These are phyloP conservation scores for Vaccinium corymbosum DNA, from an alignment of 148 eudicot genomes.

Conservation along the genomic window DNA sequence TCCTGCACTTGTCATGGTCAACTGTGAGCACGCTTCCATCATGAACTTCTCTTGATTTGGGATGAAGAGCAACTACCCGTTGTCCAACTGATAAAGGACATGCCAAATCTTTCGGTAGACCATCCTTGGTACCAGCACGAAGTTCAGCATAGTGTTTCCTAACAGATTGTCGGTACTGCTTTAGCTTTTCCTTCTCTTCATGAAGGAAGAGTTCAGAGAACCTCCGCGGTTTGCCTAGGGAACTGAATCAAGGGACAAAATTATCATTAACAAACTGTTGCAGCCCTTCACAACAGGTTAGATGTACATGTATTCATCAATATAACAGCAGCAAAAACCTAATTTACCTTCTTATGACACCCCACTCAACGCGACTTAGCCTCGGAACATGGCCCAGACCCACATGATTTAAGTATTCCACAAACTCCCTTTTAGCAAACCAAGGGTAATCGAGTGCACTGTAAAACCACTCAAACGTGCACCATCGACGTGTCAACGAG, in stretches of 20 bases:
- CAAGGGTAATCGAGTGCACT: conserved; percentile 97
- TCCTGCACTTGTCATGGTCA: conserved; percentile 73
- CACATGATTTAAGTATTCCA: conserved; percentile 88
- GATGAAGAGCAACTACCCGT: conserved; percentile 91
- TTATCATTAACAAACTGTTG: neutral
- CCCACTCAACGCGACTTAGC: conserved; percentile 95
- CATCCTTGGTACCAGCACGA: conserved; percentile 75
- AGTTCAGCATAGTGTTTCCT: conserved; percentile 86
- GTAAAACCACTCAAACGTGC: conserved; percentile 92
- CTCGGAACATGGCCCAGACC: conserved; percentile 95
- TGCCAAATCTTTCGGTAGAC: conserved; percentile 90
- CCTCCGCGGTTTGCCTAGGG: conserved; percentile 91
- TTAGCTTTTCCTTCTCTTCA: conserved; percentile 90
- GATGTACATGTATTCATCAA: too few relatives aligned
- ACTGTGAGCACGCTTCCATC: conserved; percentile 90
- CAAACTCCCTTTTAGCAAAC: conserved; percentile 97
- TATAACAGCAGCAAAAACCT: conserved; percentile 12
- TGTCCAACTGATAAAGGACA: conserved; percentile 93
- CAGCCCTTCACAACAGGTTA: conserved; percentile 1
- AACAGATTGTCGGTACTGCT: conserved; percentile 82
- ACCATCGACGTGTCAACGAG: conserved; percentile 56
- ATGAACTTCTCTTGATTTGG: conserved; percentile 83
- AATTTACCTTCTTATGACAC: conserved; percentile 89
- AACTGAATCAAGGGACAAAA: conserved; percentile 41
- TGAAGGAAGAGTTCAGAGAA: conserved; percentile 79